Conservation (phyloP, 345 rosid genomes). For the Eucalyptus sp. region DNA sequence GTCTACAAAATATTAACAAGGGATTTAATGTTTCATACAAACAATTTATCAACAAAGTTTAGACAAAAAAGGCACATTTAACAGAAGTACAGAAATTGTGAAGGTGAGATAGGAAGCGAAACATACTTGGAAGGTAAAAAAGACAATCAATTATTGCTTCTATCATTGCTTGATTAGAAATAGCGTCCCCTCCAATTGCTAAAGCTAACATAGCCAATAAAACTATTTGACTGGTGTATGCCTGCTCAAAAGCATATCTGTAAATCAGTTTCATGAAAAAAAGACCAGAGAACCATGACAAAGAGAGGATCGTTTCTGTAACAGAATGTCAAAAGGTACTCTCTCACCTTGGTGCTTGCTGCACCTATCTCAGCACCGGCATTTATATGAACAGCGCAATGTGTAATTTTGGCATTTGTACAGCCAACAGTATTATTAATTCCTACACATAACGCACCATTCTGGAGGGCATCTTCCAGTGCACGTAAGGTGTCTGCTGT, state of each 20-base stretch:
- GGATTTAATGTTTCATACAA: neutral
- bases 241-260: conserved; percentile 25
- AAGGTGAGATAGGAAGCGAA: neutral
- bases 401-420: conserved; percentile 83
- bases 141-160: conserved; percentile 92
- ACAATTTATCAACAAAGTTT: neutral
- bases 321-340: neutral
- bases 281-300: neutral
- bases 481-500: conserved; percentile 91
- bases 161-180: conserved; percentile 58
- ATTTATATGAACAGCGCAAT: conserved; percentile 89
- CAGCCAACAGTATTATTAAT: conserved; percentile 94
- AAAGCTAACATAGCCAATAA: conserved; percentile 89
- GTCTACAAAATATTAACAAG: conserved; percentile 21
- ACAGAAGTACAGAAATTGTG: neutral
- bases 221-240: conserved; percentile 93
- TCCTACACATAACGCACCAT: conserved; percentile 94
- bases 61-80: neutral
- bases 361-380: too few relatives aligned
- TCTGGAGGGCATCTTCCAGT: conserved; percentile 68
- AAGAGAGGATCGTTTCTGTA: neutral
- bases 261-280: neutral
- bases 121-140: conserved; percentile 72
- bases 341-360: conserved; percentile 84
- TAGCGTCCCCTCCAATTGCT: conserved; percentile 80